These are phyloP conservation scores for Mimosa bimucronata DNA, from an alignment of 306 rosid genomes.

Conservation along the genomic window DNA sequence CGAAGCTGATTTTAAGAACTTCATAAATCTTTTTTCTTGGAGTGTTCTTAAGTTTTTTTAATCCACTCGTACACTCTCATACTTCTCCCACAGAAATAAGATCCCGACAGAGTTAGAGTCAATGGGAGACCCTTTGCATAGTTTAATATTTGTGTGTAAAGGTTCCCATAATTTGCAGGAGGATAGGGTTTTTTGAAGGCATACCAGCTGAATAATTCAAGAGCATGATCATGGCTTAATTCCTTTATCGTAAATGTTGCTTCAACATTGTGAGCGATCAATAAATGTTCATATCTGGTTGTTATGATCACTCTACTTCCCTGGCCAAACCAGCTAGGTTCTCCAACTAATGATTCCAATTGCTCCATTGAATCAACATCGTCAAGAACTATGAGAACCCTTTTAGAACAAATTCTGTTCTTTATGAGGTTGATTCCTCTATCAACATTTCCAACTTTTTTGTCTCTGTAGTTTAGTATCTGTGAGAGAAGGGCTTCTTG, in stretches of 20 bases:
- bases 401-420: constrained; percentile 10
- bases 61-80: constrained; percentile 1
- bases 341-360: constrained; percentile 35
- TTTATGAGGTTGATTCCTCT: constrained; percentile 18
- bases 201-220: too few species aligned
- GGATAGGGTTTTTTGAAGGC: too few species aligned
- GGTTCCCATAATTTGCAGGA: too few species aligned
- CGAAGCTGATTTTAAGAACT: constrained; percentile 32
- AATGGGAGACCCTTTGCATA: constrained; percentile 36
- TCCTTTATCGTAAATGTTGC: not conserved
- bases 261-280: too few species aligned
- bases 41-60: not conserved
- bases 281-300: too few species aligned
- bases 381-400: constrained; percentile 34
- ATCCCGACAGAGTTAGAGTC: constrained; percentile 28
- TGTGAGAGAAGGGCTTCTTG: constrained; percentile 28
- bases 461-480: not conserved
- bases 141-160: too few species aligned
- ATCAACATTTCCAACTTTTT: not conserved
- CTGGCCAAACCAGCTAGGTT: constrained; percentile 19
- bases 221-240: too few species aligned
- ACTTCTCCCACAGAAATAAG: not conserved
- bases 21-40: constrained; percentile 11
- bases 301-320: constrained; percentile 18
- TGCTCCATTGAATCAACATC: constrained; percentile 32